Conservation (phyloP, 2,329 filamentous ascomycete genomes). For the Claviceps pazoutovae region DNA sequence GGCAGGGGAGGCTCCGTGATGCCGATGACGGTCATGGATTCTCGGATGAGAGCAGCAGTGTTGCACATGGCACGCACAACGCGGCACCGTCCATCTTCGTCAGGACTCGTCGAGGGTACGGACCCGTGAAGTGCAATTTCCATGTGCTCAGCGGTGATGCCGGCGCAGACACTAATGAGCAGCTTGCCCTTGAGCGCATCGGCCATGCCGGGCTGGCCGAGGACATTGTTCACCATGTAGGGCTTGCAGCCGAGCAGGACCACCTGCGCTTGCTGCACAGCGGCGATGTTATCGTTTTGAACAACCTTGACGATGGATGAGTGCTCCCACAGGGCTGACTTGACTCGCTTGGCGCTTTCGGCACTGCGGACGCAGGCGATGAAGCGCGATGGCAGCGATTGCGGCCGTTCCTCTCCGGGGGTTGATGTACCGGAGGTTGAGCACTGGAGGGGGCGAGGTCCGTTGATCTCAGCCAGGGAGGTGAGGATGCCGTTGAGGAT, state of each 20-base stretch:
- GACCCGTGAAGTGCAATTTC: slow-evolving; percentile 47
- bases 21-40: slow-evolving; percentile 72
- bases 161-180: slow-evolving; percentile 68
- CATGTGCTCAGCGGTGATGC: slow-evolving; percentile 57
- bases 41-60: slow-evolving; percentile 62
- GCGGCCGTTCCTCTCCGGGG: slow-evolving; percentile 34
- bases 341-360: slow-evolving; percentile 56
- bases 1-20: slow-evolving; percentile 45
- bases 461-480: slow-evolving; percentile 44
- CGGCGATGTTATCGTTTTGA: slow-evolving; percentile 56
- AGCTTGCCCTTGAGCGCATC: slow-evolving; percentile 67
- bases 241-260: slow-evolving; percentile 73
- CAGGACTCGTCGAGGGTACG: slow-evolving; percentile 30
- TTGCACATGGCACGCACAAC: slow-evolving; percentile 77
- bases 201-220: slow-evolving; percentile 52
- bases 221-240: slow-evolving; percentile 54
- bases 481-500: slow-evolving; percentile 69
- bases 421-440: slow-evolving; percentile 28
- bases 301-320: slow-evolving; percentile 49
- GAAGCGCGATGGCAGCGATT: slow-evolving; percentile 57
- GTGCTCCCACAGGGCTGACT: slow-evolving; percentile 50
- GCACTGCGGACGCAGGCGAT: slow-evolving; percentile 64
- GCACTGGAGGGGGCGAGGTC: slow-evolving; percentile 29
- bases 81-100: slow-evolving; percentile 37
- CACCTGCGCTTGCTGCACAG: slow-evolving; percentile 55